Conservation (phyloP, 768 basidiomycete genomes). For the Fomitopsis serialis region DNA sequence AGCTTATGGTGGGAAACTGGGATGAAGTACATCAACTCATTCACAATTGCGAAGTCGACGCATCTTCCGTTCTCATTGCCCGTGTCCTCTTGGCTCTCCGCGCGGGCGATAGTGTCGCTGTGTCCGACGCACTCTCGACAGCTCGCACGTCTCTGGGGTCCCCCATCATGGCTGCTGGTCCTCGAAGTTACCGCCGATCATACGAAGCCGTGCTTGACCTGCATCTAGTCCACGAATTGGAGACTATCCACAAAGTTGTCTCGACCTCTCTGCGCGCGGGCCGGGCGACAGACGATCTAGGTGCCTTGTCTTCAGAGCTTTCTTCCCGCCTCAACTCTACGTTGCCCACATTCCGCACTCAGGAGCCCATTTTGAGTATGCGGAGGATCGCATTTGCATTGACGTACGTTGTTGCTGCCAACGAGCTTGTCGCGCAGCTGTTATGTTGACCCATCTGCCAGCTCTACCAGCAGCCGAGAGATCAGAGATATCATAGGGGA, state of each 20-base stretch:
- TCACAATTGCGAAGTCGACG: constrained; percentile 39
- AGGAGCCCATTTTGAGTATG: constrained; percentile 87
- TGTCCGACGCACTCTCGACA: constrained; percentile 46
- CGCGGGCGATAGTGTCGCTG: constrained; percentile 38
- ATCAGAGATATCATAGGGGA: constrained; percentile 63
- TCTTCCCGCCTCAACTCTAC: constrained; percentile 67
- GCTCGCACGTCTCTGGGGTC: constrained; percentile 74
- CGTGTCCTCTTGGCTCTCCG: constrained; percentile 79
- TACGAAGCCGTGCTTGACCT: constrained; percentile 85
- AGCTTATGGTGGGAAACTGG: constrained; percentile 97
- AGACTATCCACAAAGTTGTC: constrained; percentile 51
- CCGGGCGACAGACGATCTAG: constrained; percentile 21
- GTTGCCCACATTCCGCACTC: constrained; percentile 81
- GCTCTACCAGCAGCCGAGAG: constrained; percentile 1
- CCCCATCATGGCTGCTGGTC: constrained; percentile 77
- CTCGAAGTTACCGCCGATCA: constrained; percentile 75
- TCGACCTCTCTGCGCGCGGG: constrained; percentile 30
- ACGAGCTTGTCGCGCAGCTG: too few species aligned
- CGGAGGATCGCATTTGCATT: constrained; percentile 71
- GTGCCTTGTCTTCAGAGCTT: constrained; percentile 48
- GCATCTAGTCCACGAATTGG: constrained; percentile 83
- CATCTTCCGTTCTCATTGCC: constrained; percentile 68
- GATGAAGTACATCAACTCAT: constrained; percentile 65
- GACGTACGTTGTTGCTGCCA: constrained; percentile 45
- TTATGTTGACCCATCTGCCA: background rate